phyloP scores from a whole-genome alignment of 306 rosid genomes.

The Glycyrrhiza uralensis region DNA sequence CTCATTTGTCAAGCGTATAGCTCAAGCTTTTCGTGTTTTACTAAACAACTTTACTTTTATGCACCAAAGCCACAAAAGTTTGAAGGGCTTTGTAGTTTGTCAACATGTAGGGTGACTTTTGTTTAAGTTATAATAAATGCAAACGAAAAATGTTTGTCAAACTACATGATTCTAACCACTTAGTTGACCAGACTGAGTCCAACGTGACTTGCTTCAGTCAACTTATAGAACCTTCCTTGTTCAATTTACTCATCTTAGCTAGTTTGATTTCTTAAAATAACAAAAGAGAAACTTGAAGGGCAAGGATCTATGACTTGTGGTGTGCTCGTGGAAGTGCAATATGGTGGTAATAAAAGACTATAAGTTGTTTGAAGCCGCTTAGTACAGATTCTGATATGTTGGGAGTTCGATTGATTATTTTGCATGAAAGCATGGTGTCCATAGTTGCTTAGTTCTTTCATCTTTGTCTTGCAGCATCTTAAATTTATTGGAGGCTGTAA shows the following conservation, averaged over 20 bases:
- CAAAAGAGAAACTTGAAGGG: not conserved
- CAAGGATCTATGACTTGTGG: constrained; percentile 1
- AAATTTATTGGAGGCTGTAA: not conserved
- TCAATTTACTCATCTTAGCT: not conserved
- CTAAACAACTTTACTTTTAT: not conserved
- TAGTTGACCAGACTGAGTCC: constrained; percentile 32
- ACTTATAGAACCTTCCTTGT: constrained; percentile 7
- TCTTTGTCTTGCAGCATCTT: constrained; percentile 2
- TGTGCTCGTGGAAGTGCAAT: not conserved
- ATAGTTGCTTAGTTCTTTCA: not conserved
- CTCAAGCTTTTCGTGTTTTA: constrained; percentile 3
- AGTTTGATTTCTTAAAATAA: constrained; percentile 4
- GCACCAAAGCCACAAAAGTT: not conserved
- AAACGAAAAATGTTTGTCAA: not conserved
- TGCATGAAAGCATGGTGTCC: not conserved
- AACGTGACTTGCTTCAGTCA: constrained; percentile 28
- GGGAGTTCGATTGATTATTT: not conserved
- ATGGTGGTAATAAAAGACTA: not conserved
- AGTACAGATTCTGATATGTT: not conserved
- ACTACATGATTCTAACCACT: not conserved
- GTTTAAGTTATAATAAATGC: not conserved
- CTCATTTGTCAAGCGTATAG: constrained; percentile 2
- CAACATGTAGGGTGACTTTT: not conserved
- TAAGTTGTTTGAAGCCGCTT: not conserved
- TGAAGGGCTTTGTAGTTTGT: not conserved